These are phyloP conservation scores for Aspergillus fumigatiaffinis DNA, from an alignment of 2,329 filamentous ascomycete genomes.

Conservation along the genomic window DNA sequence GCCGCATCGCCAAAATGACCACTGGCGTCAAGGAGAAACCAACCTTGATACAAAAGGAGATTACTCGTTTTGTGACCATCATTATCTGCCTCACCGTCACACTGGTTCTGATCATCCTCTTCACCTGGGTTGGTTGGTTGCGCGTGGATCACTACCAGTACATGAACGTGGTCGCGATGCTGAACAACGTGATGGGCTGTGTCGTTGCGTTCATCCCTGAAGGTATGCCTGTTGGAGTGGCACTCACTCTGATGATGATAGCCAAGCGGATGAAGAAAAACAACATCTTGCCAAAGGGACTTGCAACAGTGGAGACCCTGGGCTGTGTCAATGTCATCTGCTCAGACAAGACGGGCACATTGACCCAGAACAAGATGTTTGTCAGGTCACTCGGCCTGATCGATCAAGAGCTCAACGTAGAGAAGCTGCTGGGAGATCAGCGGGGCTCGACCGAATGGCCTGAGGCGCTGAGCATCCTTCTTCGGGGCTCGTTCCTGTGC, in stretches of 20 bases:
- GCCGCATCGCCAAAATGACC: slow-evolving; percentile 69
- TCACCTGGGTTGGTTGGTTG: slow-evolving; percentile 64
- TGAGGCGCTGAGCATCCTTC: slow-evolving; percentile 55
- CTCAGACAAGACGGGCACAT: slow-evolving; percentile 68
- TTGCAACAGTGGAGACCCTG: slow-evolving; percentile 74
- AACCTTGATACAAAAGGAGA: slow-evolving; percentile 68
- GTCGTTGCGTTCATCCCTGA: slow-evolving; percentile 78
- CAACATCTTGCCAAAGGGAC: slow-evolving; percentile 73
- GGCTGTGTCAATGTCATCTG: slow-evolving; percentile 72
- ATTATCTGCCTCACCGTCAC: slow-evolving; percentile 65
- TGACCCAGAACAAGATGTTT: slow-evolving; percentile 65
- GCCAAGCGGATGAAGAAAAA: slow-evolving; percentile 73
- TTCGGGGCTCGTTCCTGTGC: slow-evolving; percentile 63
- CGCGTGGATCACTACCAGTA: slow-evolving; percentile 61
- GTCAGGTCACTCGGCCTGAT: slow-evolving; percentile 42
- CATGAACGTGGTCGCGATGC: slow-evolving; percentile 68
- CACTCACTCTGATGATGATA: slow-evolving; percentile 69
- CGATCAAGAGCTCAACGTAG: slow-evolving; percentile 18
- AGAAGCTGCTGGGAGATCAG: slow-evolving; percentile 12
- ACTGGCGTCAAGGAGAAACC: slow-evolving; percentile 65
- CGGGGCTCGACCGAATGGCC: slow-evolving; percentile 12
- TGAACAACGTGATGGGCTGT: slow-evolving; percentile 69
- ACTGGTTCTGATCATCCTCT: slow-evolving; percentile 52
- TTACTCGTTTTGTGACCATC: slow-evolving; percentile 67
- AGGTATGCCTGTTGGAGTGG: slow-evolving; percentile 66